A percentile compares a stretch with the other conserved stretches of the same genome.
These are phyloP conservation scores for Hordeum marinum DNA, from an alignment of 176 grass and related monocot genomes.

Conservation along the genomic window DNA sequence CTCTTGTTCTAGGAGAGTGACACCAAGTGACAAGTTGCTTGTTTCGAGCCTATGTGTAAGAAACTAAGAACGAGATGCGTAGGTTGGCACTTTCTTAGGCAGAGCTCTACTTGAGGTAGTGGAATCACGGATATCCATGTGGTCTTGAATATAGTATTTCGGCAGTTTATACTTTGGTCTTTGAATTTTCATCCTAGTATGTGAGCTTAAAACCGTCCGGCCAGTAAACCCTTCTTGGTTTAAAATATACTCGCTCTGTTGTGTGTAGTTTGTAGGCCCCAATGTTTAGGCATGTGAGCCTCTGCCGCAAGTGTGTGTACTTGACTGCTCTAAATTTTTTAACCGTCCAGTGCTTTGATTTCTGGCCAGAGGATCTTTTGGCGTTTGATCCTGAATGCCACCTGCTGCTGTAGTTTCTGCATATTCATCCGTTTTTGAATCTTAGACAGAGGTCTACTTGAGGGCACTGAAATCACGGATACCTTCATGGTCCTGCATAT, in stretches of 20 bases:
- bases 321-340: too few species aligned
- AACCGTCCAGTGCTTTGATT: too few species aligned
- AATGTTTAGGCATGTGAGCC: too few species aligned
- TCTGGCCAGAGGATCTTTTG: too few species aligned
- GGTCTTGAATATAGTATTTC: neutral
- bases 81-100: neutral
- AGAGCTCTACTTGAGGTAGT: neutral
- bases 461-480: neutral
- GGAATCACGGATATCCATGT: neutral
- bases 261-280: too few species aligned
- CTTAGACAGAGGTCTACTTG: neutral
- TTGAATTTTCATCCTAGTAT: neutral
- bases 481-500: neutral
- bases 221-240: neutral
- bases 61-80: too few species aligned
- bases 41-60: too few species aligned
- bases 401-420: too few species aligned
- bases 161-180: neutral
- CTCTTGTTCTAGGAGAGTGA: neutral
- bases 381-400: too few species aligned
- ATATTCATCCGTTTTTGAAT: too few species aligned
- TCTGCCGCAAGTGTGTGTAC: too few species aligned
- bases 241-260: too few species aligned
- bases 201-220: neutral
- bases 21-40: neutral